phyloP scores from a whole-genome alignment of 345 rosid species.

The Triadica sebifera region DNA sequence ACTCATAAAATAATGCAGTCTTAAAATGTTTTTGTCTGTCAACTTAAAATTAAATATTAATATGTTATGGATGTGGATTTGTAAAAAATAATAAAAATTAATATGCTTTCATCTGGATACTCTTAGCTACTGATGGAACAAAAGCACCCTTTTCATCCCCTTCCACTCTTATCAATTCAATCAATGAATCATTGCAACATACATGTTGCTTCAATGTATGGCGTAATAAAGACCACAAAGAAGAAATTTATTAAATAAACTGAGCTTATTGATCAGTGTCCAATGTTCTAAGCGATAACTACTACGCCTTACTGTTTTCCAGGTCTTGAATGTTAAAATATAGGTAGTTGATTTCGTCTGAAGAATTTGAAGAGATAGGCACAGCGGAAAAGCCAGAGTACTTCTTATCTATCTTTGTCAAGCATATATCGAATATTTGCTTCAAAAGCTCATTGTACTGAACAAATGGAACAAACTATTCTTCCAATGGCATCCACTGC shows the following conservation, averaged over 20 bases:
- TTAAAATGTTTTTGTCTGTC: too few relatives aligned
- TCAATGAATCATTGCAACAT: too few relatives aligned
- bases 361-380: neutral
- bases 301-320: slow-evolving; percentile 10
- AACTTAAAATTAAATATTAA: too few relatives aligned
- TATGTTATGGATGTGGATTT: too few relatives aligned
- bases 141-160: too few relatives aligned
- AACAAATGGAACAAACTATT: slow-evolving; percentile 36
- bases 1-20: too few relatives aligned
- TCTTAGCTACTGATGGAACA: too few relatives aligned
- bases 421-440: slow-evolving; percentile 30
- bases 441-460: slow-evolving; percentile 25
- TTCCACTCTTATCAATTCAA: too few relatives aligned
- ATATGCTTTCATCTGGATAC: too few relatives aligned
- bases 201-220: too few relatives aligned
- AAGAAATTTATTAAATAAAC: neutral
- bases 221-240: too few relatives aligned
- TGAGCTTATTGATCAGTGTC: neutral
- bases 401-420: slow-evolving; percentile 29
- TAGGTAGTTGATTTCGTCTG: neutral
- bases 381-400: slow-evolving; percentile 38
- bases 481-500: slow-evolving; percentile 81
- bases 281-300: neutral
- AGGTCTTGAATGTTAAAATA: slow-evolving; percentile 16
- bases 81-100: too few relatives aligned